A percentile compares a stretch with the other conserved stretches of the same genome.
Evolutionary conservation across 495 filamentous ascomycete genomes (phyloP).

Genomic region (Hyphodiscus hymeniophilus): DNA sequence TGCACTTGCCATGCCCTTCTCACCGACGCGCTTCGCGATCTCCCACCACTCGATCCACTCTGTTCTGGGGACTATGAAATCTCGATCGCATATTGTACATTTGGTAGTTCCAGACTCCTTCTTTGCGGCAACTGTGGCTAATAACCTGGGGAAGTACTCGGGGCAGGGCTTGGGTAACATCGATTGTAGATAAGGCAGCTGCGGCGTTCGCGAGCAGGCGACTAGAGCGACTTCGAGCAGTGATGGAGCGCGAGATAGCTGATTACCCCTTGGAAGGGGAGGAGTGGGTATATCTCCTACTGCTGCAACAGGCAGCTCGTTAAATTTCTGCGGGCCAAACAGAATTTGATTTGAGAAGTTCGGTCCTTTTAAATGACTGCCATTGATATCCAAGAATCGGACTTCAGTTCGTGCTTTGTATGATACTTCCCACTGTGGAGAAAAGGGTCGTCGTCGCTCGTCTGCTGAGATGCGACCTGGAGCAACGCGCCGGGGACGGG

Average conservation of each 20-base stretch:
- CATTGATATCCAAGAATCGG: slow-evolving; percentile 18
- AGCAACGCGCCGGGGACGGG: slow-evolving; percentile 1
- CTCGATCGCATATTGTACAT: slow-evolving; percentile 53
- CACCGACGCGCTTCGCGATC: slow-evolving; percentile 18
- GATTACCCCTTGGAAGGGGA: slow-evolving; percentile 5
- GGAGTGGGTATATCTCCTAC: slow-evolving; percentile 1
- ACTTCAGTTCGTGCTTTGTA: slow-evolving; percentile 19
- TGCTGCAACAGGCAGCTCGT: slow-evolving; percentile 4
- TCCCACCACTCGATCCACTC: slow-evolving; percentile 76
- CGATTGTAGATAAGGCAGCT: slow-evolving; percentile 14
- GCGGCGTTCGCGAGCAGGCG: slow-evolving; percentile 16
- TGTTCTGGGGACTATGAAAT: slow-evolving; percentile 50
- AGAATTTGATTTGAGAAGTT: slow-evolving; percentile 12
- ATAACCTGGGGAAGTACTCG: slow-evolving; percentile 32
- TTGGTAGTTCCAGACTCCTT: slow-evolving; percentile 40
- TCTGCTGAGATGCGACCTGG: slow-evolving; percentile 1
- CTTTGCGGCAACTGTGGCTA: slow-evolving; percentile 24
- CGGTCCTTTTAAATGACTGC: slow-evolving; percentile 16
- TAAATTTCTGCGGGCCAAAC: not conserved
- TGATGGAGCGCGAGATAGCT: slow-evolving; percentile 20
- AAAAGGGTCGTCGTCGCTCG: not conserved
- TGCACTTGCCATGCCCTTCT: not conserved
- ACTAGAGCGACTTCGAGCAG: slow-evolving; percentile 21
- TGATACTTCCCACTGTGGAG: slow-evolving; percentile 14
- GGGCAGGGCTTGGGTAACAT: slow-evolving; percentile 11